Conservation (phyloP, 345 rosid species). For the Streptanthus diversifolius region DNA sequence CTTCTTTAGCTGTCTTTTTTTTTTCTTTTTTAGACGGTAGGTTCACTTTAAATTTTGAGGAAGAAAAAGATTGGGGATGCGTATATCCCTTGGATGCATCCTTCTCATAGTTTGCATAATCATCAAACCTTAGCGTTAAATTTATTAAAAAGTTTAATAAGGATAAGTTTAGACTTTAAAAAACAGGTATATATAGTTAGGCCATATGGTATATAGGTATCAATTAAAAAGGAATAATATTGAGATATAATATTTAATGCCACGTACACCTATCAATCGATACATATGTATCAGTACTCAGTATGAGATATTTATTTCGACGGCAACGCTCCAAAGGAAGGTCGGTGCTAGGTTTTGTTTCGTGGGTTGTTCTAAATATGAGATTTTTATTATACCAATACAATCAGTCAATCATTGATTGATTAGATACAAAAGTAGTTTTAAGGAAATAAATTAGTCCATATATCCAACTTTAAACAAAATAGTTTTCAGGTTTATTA, state of each 20-base stretch:
- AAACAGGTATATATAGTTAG: not conserved
- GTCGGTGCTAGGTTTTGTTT: conserved; percentile 1
- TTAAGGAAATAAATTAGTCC: not conserved
- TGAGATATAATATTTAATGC: not conserved
- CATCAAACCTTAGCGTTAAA: not conserved
- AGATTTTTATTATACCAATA: not conserved
- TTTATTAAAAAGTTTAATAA: too few relatives aligned
- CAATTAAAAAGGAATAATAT: not conserved
- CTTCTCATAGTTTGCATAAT: not conserved
- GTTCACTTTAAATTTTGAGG: conserved; percentile 8
- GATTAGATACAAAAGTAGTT: not conserved
- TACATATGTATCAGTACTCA: not conserved
- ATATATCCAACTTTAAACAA: not conserved
- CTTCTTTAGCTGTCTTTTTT: conserved; percentile 6
- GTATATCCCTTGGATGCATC: conserved; percentile 25
- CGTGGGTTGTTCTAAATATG: not conserved
- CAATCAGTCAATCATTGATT: not conserved
- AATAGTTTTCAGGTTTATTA: conserved; percentile 18
- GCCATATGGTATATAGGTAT: not conserved
- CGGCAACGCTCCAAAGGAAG: not conserved
- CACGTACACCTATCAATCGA: not conserved
- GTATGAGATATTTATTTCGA: conserved; percentile 15
- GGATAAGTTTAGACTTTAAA: too few relatives aligned
- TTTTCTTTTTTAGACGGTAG: conserved; percentile 4
- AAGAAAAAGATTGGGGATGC: conserved; percentile 15